These are phyloP conservation scores for Chrysanthemum seticuspe DNA, from an alignment of 129 eudicot species.

Conservation along the genomic window DNA sequence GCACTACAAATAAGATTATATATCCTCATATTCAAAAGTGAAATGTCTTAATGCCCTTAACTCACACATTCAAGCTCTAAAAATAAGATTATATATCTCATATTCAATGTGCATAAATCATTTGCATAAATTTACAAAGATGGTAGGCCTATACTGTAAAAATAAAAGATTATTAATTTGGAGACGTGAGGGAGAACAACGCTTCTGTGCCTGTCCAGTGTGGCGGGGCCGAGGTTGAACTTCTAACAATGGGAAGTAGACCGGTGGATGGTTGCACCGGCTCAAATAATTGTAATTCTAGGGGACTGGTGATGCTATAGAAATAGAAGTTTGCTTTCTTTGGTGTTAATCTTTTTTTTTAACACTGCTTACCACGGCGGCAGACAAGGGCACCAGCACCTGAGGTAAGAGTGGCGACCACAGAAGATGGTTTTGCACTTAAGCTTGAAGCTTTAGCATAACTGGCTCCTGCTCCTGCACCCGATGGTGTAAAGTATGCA, in stretches of 20 bases:
- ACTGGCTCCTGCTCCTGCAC: conserved; percentile 74
- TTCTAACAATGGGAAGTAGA: conserved; percentile 23
- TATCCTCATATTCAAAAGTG: conserved; percentile 3
- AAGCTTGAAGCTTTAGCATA: conserved; percentile 94
- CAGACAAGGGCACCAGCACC: conserved; percentile 77
- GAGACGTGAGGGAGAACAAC: conserved; percentile 47
- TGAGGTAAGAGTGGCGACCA: conserved; percentile 71
- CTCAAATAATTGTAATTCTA: conserved; percentile 22
- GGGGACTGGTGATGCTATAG: conserved; percentile 6
- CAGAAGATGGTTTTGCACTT: conserved; percentile 84
- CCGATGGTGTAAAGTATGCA: conserved; percentile 75
- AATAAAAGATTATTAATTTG: conserved; percentile 6
- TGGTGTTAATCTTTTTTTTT: background rate
- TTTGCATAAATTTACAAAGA: conserved; percentile 25
- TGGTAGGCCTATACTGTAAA: conserved; percentile 9
- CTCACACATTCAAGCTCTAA: background rate
- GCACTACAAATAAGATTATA: background rate
- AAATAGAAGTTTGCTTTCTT: conserved; percentile 24
- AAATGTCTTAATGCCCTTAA: background rate
- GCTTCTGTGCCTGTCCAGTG: conserved; percentile 56
- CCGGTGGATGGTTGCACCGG: conserved; percentile 21
- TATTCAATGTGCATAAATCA: conserved; percentile 6
- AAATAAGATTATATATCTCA: background rate
- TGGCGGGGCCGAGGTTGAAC: conserved; percentile 77
- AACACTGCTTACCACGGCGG: conserved; percentile 62